Base-by-base conservation (phyloP, 2,329 filamentous ascomycete genomes). In the Aspergillus proliferans region DNA sequence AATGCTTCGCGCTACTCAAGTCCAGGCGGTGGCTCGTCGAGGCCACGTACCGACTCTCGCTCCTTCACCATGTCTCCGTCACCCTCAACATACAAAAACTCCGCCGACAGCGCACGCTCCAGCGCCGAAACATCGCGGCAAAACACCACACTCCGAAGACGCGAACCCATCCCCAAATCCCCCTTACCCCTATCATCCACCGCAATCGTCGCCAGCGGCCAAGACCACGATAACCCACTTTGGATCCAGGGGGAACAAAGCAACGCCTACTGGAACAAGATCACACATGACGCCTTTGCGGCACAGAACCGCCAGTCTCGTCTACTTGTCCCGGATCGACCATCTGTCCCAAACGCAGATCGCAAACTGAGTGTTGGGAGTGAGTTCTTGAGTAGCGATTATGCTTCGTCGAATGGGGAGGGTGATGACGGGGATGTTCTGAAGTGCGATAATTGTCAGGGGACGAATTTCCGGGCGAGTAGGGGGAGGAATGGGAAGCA, bases 381-480 rank as follows among this genome's bases (percentile, higher is more conserved):
- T 57, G 71, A 71, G 40, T 19, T 40, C 18, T 64, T 85, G 41
- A 86, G 80, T 61, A 83, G 78, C 53, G 80, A 82, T 55, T 71
- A 74, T 50, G 70, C 67, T 3, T 75, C 69, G 19, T 72, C 44
- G 45, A 63, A 52, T 18, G 68, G 61, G 4, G 70, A 70, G 7
- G 69, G 67, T 12, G 73, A 74, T 3, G 74, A 72, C 10, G 68
- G 71, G 7, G 76, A 76, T 18, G 71, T 71, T n/a, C 74, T 80
- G 55, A 73, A 66, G 21, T 87, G 85, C 58, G 69, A 72, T 19
- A 76, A 75, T 51, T 88, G 85, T 59, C 76, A 77, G 4, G 76
- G 79, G 1, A 76, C 68, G 18, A 81, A 83, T 51, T 88, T 88
- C 56, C 80, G 80, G 54, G 79, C 79, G 1, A 81, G 77, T 55